Conservation (phyloP, 2,329 filamentous ascomycete species). For the Zymoseptoria passerinii region DNA sequence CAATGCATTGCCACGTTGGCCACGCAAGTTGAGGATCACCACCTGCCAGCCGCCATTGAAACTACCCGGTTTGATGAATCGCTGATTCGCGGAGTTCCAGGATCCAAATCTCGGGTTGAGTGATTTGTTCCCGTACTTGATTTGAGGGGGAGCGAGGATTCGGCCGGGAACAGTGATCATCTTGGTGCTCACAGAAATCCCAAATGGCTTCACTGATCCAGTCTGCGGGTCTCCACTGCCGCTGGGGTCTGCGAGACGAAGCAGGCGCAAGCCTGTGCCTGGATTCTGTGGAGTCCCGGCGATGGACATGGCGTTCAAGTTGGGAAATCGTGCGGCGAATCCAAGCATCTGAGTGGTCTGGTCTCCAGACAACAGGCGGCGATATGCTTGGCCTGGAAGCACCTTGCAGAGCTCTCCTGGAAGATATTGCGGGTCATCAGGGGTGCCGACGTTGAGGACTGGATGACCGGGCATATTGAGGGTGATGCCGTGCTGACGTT, state of each 20-base stretch:
- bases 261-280: constrained; percentile 46
- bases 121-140: constrained; percentile 48
- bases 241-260: constrained; percentile 41
- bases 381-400: constrained; percentile 55
- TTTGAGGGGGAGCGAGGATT: constrained; percentile 51
- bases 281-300: constrained; percentile 27
- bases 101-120: constrained; percentile 17
- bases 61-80: constrained; percentile 46
- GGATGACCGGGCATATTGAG: constrained; percentile 44
- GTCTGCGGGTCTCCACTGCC: constrained; percentile 12
- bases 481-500: constrained; percentile 33
- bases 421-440: constrained; percentile 51
- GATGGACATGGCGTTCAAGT: constrained; percentile 60
- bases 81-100: constrained; percentile 35
- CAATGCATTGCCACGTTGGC: constrained; percentile 10
- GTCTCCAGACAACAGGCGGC: constrained; percentile 48
- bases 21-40: constrained; percentile 19
- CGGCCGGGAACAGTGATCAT: constrained; percentile 67
- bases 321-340: constrained; percentile 61
- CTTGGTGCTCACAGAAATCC: constrained; percentile 50
- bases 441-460: constrained; percentile 55
- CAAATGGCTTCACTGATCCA: constrained; percentile 43
- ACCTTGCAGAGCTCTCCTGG: constrained; percentile 60
- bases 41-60: constrained; percentile 43
- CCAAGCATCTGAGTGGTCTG: constrained; percentile 63